Evolutionary conservation across 2,329 filamentous ascomycete species (phyloP), one percentile per base, ranked within the genome.

Genomic region (Mariannaea sp.): DNA sequence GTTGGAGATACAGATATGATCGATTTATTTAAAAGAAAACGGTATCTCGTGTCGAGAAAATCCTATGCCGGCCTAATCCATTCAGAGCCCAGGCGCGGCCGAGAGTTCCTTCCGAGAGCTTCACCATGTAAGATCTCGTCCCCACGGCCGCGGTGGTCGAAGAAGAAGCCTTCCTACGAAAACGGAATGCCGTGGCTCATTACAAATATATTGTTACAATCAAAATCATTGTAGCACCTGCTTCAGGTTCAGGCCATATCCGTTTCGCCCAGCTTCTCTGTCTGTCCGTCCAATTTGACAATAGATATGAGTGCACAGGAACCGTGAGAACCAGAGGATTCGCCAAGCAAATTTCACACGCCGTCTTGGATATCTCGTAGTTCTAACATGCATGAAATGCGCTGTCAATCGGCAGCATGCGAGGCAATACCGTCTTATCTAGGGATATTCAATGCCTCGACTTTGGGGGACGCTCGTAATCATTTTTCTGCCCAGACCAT

Each of bases 91-190:
- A 26, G 38, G 47, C 22, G 29, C 49, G 43, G 43, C 43, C 49
- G 36, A 46, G 32, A 10, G 35, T 53, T 8, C 38, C 35, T 53
- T 24, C 38, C 27, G 17, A 33, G 44, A 35, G 14, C 17, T 30
- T 30, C 13, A 41, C 33, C 33, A 49, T 49, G 44, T 38, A 41
- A 45, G 55, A 48, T 42, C 41, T 33, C 51, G 40, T 47, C 53
- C 20, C 49, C 32, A 51, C 45, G 55, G 51, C 57, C 57, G 40
- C 20, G 49, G 42, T 48, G 36, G 43, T 41, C 48, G 27, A 29
- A 40, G 57, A 39, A 40, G 57, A 39, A 40, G 61, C 51, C 54
- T 59, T 39, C 47, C 19, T 50, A 42, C 46, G 13, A 39, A 43
- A 43, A 52, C 24, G n/a, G 41, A 30, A 52, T 26, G 42, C 35